phyloP scores from a whole-genome alignment of 176 grass and related monocot genomes.

The Tuctoria greenei region DNA sequence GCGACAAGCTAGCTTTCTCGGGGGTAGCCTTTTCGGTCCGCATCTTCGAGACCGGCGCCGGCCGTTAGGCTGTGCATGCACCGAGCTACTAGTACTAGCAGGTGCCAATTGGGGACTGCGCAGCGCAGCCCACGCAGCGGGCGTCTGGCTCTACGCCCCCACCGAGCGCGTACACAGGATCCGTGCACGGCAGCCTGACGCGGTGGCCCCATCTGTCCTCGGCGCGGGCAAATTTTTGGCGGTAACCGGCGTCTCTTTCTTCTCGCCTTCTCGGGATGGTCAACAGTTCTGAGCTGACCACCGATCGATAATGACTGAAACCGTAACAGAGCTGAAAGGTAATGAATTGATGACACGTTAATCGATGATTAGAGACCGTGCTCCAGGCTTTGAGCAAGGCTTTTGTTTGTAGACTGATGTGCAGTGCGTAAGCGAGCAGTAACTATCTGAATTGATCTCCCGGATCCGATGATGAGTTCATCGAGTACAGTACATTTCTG shows the following conservation, averaged over 20 bases:
- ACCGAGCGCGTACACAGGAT: neutral
- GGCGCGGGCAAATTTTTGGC: conserved; percentile 19
- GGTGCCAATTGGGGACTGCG: neutral
- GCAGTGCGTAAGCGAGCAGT: neutral
- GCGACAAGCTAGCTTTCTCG: fast-evolving
- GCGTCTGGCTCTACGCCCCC: neutral
- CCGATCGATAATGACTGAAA: too few species aligned
- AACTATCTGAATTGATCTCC: neutral
- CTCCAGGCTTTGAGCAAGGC: too few species aligned
- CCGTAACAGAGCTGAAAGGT: too few species aligned
- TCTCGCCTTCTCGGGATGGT: too few species aligned
- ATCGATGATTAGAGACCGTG: too few species aligned
- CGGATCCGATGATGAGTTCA: neutral
- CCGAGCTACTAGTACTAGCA: neutral
- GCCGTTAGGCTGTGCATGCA: conserved; percentile 39
- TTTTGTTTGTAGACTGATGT: too few species aligned
- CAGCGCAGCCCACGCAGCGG: neutral
- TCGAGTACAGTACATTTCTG: neutral
- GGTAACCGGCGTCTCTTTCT: neutral
- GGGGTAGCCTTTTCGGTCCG: neutral
- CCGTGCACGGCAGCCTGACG: neutral
- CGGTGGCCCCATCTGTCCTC: neutral
- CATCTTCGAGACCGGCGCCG: conserved; percentile 6
- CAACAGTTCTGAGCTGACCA: too few species aligned
- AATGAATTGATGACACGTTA: neutral